Percentiles rank a stretch among this genome's conserved stretches.
These are phyloP conservation scores for Starmerella sirachaensis DNA, from an alignment of 805 yeast genomes.

Conservation along the genomic window DNA sequence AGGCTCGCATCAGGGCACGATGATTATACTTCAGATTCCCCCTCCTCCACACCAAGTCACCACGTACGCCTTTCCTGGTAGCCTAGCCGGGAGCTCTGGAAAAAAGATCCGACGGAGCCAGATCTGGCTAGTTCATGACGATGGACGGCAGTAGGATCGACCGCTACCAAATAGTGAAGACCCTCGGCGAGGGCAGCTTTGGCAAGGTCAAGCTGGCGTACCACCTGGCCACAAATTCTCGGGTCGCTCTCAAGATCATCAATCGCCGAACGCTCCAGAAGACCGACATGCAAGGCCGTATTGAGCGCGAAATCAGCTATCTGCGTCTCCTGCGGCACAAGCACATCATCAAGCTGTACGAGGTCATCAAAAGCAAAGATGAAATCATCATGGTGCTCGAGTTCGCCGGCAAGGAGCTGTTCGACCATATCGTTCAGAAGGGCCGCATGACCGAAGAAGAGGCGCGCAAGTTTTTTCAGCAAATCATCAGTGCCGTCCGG, in stretches of 20 bases:
- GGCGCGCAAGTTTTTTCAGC: slow-evolving; percentile 89
- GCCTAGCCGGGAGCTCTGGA: too few species aligned
- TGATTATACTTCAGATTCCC: too few species aligned
- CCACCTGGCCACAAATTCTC: slow-evolving; percentile 80
- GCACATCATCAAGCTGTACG: slow-evolving; percentile 88
- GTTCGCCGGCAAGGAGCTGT: slow-evolving; percentile 90
- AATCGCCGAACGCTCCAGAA: slow-evolving; percentile 85
- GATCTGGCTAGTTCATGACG: not conserved
- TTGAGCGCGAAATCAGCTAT: slow-evolving; percentile 88
- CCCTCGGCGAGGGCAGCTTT: slow-evolving; percentile 91
- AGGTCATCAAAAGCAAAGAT: slow-evolving; percentile 87
- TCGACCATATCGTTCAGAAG: slow-evolving; percentile 87
- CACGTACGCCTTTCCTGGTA: too few species aligned
- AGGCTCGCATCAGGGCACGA: too few species aligned
- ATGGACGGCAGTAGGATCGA: slow-evolving; percentile 47
- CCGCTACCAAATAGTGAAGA: slow-evolving; percentile 81
- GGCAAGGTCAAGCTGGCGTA: slow-evolving; percentile 90
- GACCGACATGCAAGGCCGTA: slow-evolving; percentile 92
- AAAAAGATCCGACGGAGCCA: too few species aligned
- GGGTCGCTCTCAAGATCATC: slow-evolving; percentile 86
- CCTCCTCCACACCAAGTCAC: too few species aligned
- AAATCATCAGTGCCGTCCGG: slow-evolving; percentile 90
- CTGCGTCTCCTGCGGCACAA: slow-evolving; percentile 83
- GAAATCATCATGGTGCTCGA: slow-evolving; percentile 97
- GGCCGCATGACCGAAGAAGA: slow-evolving; percentile 88